Base-by-base conservation (phyloP, 2,329 filamentous ascomycete genomes). In the Pseudogymnoascus sp. region DNA sequence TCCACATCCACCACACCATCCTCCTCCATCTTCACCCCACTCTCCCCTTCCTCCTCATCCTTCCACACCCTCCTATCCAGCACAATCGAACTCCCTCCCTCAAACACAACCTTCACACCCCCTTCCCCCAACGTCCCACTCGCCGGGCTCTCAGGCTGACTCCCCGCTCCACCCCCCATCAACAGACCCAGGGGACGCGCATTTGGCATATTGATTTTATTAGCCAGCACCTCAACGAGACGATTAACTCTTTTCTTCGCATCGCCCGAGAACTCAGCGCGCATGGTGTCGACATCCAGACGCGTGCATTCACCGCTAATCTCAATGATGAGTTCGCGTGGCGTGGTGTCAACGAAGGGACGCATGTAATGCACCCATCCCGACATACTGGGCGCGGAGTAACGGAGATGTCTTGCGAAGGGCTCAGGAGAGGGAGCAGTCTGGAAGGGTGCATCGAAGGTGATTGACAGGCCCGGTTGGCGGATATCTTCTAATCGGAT, bases 401-500 rank as follows among this genome's bases (percentile, higher is more conserved):
- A 43, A 34, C 31, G 28, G 62, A 21, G 37, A 12, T 42, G 75
- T 76, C 14, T 73, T 70, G 31, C 76, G 62, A 34, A 74, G 69
- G 42, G 75, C 74, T 28, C 60, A 40, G 16, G 28, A 38, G 25
- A 49, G 11, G 63, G 31, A 12, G 65, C 64, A n/a, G 61, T 36
- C 16, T 63, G 66, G 28, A 65, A 66, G 3, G 69, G 64, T 16
- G 68, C 68, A 60, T 89, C 86, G 7, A 76, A 74, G 0, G 77
- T 77, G 67, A 95, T 16, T 16, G 16, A 16, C 16, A 97, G 80
- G 12, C 93, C 93, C 1, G 89, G 92, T 70, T 93, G 93, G 36
- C 93, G 85, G n/a, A 97, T 84, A 70, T 97, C 93, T 70, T 95
- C 88, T 1, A 97, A 76, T 0, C 90, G 83, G 34, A 97, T 79